These are phyloP conservation scores for Wickerhamomyces chambardii DNA, from an alignment of 805 yeast species.

Conservation along the genomic window DNA sequence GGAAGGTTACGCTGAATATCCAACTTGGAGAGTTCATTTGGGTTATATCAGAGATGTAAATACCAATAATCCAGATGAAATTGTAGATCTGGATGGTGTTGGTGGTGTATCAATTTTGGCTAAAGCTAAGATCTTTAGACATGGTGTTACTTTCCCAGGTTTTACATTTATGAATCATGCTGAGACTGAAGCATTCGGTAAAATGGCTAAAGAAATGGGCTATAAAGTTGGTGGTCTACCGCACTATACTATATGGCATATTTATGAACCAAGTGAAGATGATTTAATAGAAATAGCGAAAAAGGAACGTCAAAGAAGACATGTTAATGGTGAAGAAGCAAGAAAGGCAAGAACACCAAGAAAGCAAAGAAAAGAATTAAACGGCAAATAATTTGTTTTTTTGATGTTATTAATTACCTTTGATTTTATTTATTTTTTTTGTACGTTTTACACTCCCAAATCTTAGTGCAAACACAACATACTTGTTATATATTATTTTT, in stretches of 20 bases:
- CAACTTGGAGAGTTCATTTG: conserved; percentile 78
- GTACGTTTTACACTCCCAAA: too few species aligned
- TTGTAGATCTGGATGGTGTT: conserved; percentile 73
- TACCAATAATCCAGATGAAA: conserved; percentile 54
- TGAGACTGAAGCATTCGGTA: conserved; percentile 84
- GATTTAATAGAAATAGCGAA: conserved; percentile 64
- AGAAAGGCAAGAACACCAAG: neutral
- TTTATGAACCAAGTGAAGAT: conserved; percentile 83
- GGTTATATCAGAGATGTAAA: conserved; percentile 58
- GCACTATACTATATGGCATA: conserved; percentile 86
- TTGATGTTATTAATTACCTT: too few species aligned
- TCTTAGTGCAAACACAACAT: too few species aligned
- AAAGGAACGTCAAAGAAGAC: conserved; percentile 58
- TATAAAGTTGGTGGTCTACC: conserved; percentile 82
- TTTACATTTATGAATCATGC: conserved; percentile 81
- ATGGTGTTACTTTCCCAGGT: conserved; percentile 80
- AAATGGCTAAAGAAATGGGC: conserved; percentile 72
- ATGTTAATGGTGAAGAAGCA: conserved; percentile 15
- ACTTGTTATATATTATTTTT: too few species aligned
- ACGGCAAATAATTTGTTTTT: too few species aligned
- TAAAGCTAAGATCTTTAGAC: conserved; percentile 63
- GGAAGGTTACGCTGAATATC: conserved; percentile 82
- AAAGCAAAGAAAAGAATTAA: conserved; percentile 1
- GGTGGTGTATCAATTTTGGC: conserved; percentile 83
- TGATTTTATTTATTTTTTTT: too few species aligned